These are phyloP conservation scores for Dictyostelium intermedium DNA, from an alignment of 78 protist genomes.

Conservation along the genomic window DNA sequence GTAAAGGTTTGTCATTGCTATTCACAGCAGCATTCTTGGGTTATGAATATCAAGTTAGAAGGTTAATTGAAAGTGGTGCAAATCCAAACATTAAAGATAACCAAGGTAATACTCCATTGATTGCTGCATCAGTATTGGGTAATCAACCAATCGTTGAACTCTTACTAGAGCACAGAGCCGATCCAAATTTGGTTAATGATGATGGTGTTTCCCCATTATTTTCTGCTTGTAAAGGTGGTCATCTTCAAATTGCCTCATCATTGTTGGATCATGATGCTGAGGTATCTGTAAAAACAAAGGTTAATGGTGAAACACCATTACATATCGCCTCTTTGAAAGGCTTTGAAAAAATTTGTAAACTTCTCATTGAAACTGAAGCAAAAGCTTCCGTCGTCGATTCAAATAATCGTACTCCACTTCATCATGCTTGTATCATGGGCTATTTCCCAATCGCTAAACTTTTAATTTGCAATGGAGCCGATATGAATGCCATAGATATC, in stretches of 20 bases:
- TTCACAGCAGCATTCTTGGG: slow-evolving; percentile 65
- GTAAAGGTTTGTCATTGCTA: slow-evolving; percentile 37
- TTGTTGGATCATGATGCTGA: slow-evolving; percentile 47
- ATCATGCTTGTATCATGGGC: slow-evolving; percentile 68
- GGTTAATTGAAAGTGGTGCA: slow-evolving; percentile 73
- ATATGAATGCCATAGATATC: slow-evolving; percentile 15
- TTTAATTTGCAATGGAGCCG: slow-evolving; percentile 14
- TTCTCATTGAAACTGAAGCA: slow-evolving; percentile 40
- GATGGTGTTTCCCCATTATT: slow-evolving; percentile 52
- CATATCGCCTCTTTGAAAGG: slow-evolving; percentile 73
- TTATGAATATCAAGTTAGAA: slow-evolving; percentile 64
- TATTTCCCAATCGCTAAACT: slow-evolving; percentile 19
- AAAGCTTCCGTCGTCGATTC: slow-evolving; percentile 22
- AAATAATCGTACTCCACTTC: slow-evolving; percentile 47
- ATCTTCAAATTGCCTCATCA: not conserved
- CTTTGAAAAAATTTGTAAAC: slow-evolving; percentile 33
- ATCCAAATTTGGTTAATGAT: slow-evolving; percentile 54
- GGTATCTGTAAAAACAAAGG: not conserved
- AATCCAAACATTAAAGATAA: slow-evolving; percentile 67
- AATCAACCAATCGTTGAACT: slow-evolving; percentile 24
- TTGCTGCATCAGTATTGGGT: slow-evolving; percentile 61
- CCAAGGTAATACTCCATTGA: slow-evolving; percentile 66
- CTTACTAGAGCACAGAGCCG: slow-evolving; percentile 38
- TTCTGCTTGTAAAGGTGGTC: slow-evolving; percentile 56
- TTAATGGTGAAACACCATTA: slow-evolving; percentile 36